These are phyloP conservation scores for Botryobasidium botryosum DNA, from an alignment of 768 basidiomycete species.

Conservation along the genomic window DNA sequence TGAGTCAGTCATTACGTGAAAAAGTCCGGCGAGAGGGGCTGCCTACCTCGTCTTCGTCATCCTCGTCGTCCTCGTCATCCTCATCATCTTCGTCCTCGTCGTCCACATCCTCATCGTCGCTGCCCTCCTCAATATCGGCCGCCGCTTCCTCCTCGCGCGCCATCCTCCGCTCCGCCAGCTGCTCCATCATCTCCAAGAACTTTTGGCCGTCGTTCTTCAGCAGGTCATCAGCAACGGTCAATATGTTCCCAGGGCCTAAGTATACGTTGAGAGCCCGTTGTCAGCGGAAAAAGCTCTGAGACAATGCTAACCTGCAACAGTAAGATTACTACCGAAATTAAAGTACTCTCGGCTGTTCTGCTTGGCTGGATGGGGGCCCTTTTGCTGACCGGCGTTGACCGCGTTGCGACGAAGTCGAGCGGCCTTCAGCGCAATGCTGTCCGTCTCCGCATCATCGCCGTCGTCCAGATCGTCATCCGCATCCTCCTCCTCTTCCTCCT, in stretches of 20 bases:
- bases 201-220: slow-evolving; percentile 98
- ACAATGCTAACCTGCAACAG: slow-evolving; percentile 11
- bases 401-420: too few relatives aligned
- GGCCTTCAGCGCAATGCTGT: too few relatives aligned
- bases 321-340: slow-evolving; percentile 8
- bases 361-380: background rate
- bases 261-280: slow-evolving; percentile 9
- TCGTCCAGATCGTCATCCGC: slow-evolving; percentile 41
- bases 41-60: slow-evolving; percentile 27
- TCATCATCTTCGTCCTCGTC: slow-evolving; percentile 50
- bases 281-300: background rate
- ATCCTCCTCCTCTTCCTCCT: slow-evolving; percentile 18
- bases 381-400: slow-evolving; percentile 6
- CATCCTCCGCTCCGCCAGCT: slow-evolving; percentile 86
- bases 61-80: slow-evolving; percentile 45
- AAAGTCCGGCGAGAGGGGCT: background rate
- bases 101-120: slow-evolving; percentile 39
- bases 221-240: slow-evolving; percentile 96
- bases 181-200: slow-evolving; percentile 99
- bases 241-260: slow-evolving; percentile 74
- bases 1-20: slow-evolving; percentile 4
- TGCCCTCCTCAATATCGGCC: slow-evolving; percentile 39
- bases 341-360: slow-evolving; percentile 5
- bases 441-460: slow-evolving; percentile 36
- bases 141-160: slow-evolving; percentile 64